phyloP scores from a whole-genome alignment of 129 eudicot genomes.

The carrot (Daucus carota) region DNA sequence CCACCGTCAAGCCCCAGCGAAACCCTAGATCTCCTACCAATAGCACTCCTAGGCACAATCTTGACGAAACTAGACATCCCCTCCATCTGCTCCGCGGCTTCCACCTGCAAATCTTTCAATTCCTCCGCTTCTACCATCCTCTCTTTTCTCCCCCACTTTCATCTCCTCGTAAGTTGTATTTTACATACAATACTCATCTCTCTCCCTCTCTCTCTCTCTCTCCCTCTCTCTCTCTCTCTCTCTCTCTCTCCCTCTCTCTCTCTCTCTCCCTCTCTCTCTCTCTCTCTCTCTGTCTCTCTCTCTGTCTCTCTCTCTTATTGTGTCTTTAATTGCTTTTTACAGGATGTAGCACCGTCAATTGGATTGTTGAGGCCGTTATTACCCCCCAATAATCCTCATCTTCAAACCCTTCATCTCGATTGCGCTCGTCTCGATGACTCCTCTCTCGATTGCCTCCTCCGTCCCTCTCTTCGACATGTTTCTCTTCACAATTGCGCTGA shows the following conservation, averaged over 20 bases:
- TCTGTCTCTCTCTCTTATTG: too few relatives aligned
- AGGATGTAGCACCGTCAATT: conserved; percentile 71
- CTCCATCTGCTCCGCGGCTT: conserved; percentile 69
- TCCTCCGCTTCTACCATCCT: conserved; percentile 53
- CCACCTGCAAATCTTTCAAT: conserved; percentile 55
- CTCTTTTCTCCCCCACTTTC: conserved; percentile 62
- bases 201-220: too few relatives aligned
- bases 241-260: too few relatives aligned
- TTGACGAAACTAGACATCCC: conserved; percentile 74
- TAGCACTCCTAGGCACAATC: conserved; percentile 62
- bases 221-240: background rate
- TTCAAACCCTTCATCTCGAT: conserved; percentile 64
- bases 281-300: background rate
- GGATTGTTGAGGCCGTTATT: conserved; percentile 53
- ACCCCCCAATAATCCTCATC: conserved; percentile 41
- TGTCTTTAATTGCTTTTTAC: background rate
- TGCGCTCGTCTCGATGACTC: conserved; percentile 72
- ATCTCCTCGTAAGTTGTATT: conserved; percentile 56
- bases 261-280: background rate
- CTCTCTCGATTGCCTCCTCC: conserved; percentile 49
- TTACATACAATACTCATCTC: too few relatives aligned
- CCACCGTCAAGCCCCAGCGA: background rate
- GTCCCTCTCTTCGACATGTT: conserved; percentile 67
- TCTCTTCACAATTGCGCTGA: conserved; percentile 65
- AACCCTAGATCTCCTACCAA: conserved; percentile 54